Conservation (phyloP, 2,329 filamentous ascomycete species). For the Aureobasidium sp. region DNA sequence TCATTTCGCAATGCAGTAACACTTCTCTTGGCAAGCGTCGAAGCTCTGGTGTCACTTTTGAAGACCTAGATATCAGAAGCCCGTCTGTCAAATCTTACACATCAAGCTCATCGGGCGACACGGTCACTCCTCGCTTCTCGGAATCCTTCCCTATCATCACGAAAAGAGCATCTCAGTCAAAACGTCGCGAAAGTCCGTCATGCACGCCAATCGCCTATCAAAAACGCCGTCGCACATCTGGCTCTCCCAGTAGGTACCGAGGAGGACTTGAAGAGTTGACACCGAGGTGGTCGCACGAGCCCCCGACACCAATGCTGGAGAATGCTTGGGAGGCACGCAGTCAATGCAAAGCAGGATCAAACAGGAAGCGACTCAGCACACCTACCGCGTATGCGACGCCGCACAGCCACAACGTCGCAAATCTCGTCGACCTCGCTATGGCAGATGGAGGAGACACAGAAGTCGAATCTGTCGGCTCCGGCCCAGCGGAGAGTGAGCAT, state of each 20-base stretch:
- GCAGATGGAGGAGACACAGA: constrained; percentile 30
- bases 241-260: background rate
- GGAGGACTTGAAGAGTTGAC: background rate
- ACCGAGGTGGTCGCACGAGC: constrained; percentile 1
- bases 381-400: constrained; percentile 65
- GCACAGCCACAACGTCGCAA: constrained; percentile 43
- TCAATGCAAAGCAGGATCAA: constrained; percentile 17
- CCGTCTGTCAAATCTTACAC: background rate
- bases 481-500: background rate
- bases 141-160: constrained; percentile 8
- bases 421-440: constrained; percentile 25
- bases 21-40: constrained; percentile 19
- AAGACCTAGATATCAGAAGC: background rate
- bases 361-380: constrained; percentile 45
- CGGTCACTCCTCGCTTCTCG: background rate
- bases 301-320: constrained; percentile 18
- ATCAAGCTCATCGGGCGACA: background rate
- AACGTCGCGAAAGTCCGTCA: background rate
- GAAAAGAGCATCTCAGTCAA: background rate
- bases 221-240: constrained; percentile 1
- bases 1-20: background rate
- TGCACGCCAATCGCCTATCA: constrained; percentile 9
- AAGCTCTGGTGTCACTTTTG: constrained; percentile 20
- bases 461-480: constrained; percentile 20
- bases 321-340: constrained; percentile 2